Percentiles rank a stretch among this genome's conserved stretches.
phyloP scores from a whole-genome alignment of 202 grass and related monocot genomes.

The Miscanthus sacchariflorus region DNA sequence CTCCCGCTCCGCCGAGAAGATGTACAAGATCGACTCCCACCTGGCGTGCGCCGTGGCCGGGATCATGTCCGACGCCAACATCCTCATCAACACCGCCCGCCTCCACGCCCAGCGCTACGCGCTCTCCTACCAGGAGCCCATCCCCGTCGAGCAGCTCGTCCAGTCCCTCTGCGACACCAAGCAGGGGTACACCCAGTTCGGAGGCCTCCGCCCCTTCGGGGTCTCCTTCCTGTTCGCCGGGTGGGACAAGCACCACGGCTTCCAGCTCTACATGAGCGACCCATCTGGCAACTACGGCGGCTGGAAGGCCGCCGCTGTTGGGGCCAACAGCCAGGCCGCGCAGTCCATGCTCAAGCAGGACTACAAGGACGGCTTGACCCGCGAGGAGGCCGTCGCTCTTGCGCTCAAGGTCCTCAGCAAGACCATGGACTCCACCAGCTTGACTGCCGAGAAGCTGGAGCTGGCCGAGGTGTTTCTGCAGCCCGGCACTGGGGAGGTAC shows the following conservation, averaged over 20 bases:
- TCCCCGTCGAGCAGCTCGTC: conserved; percentile 96
- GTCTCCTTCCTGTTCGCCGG: conserved; percentile 99
- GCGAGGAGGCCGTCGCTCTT: conserved; percentile 87
- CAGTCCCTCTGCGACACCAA: conserved; percentile 98
- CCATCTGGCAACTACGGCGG: conserved; percentile 92
- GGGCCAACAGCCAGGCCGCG: conserved; percentile 94
- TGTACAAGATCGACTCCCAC: conserved; percentile 99
- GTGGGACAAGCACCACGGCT: conserved; percentile 90
- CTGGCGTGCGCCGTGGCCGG: conserved; percentile 91
- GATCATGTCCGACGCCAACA: conserved; percentile 99
- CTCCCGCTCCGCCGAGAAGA: conserved; percentile 95
- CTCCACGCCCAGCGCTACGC: conserved; percentile 97
- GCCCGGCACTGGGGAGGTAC: conserved; percentile 67
- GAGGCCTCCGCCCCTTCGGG: conserved; percentile 93
- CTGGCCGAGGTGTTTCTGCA: conserved; percentile 86
- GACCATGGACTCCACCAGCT: conserved; percentile 98
- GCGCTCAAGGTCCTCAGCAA: conserved; percentile 97
- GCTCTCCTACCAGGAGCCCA: conserved; percentile 92
- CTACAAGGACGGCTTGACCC: conserved; percentile 85
- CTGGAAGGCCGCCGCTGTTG: conserved; percentile 93
- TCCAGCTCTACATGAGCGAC: conserved; percentile 98
- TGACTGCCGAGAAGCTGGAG: conserved; percentile 91
- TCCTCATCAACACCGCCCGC: conserved; percentile 97
- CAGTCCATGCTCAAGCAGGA: conserved; percentile 99
- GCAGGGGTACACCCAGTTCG: conserved; percentile 99